Evolutionary conservation across 1,139 yeast genomes (phyloP).

Genomic region (Yamadazyma conglobata): DNA sequence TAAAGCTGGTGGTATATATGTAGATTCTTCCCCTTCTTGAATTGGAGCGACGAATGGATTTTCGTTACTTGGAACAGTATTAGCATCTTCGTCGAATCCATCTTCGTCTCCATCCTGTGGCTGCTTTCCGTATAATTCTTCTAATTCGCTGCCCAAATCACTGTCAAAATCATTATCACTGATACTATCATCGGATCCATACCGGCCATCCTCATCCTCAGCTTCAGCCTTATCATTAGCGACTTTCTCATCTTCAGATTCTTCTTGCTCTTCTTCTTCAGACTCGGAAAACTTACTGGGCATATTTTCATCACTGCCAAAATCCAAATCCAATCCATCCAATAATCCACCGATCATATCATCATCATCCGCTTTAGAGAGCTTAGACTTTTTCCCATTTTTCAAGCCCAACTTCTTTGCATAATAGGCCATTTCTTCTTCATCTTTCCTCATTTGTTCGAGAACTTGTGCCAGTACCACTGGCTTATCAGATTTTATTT

Average conservation of each 20-base stretch:
- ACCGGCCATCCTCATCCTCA: slow-evolving; percentile 38
- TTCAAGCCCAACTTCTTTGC: slow-evolving; percentile 79
- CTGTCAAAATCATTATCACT: slow-evolving; percentile 31
- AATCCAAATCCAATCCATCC: slow-evolving; percentile 73
- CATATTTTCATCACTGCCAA: slow-evolving; percentile 17
- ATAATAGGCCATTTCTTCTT: slow-evolving; percentile 76
- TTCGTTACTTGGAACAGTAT: slow-evolving; percentile 17
- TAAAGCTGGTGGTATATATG: slow-evolving; percentile 82
- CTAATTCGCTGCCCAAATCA: slow-evolving; percentile 18
- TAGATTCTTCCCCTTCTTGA: slow-evolving; percentile 13
- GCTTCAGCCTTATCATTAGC: slow-evolving; percentile 52
- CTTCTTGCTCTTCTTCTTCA: slow-evolving; percentile 15
- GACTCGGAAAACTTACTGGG: slow-evolving; percentile 1
- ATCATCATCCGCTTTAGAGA: slow-evolving; percentile 52
- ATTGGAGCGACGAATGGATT: slow-evolving; percentile 87
- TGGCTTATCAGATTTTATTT: slow-evolving; percentile 6
- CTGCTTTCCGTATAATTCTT: slow-evolving; percentile 26
- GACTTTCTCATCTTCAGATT: slow-evolving; percentile 17
- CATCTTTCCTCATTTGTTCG: slow-evolving; percentile 56
- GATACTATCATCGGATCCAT: slow-evolving; percentile 27
- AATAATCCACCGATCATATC: slow-evolving; percentile 71
- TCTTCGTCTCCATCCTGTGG: slow-evolving; percentile 36
- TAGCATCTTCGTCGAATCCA: slow-evolving; percentile 43
- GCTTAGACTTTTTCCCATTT: slow-evolving; percentile 39
- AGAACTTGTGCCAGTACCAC: slow-evolving; percentile 33